phyloP scores from a whole-genome alignment of 2,329 filamentous ascomycete species.

The Exophiala alcalophila region DNA sequence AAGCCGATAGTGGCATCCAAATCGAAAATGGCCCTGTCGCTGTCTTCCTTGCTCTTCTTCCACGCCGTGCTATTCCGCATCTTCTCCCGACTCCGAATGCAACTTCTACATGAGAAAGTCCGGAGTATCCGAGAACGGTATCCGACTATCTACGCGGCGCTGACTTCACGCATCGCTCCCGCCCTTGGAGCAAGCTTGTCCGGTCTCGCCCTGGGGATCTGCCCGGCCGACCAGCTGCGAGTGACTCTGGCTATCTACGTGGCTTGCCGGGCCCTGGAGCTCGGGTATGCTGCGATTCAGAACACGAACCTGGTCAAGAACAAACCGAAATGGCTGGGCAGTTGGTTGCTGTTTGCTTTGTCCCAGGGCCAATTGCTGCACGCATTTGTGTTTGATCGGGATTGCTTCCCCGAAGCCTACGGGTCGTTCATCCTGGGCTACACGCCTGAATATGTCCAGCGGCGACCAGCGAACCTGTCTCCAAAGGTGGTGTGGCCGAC shows the following conservation, averaged over 20 bases:
- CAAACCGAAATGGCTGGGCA: slow-evolving; percentile 78
- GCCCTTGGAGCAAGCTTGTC: slow-evolving; percentile 87
- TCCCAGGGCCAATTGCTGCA: slow-evolving; percentile 74
- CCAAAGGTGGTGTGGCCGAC: slow-evolving; percentile 68
- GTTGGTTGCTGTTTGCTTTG: slow-evolving; percentile 76
- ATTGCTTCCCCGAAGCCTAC: slow-evolving; percentile 65
- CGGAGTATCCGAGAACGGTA: slow-evolving; percentile 79
- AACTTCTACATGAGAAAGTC: slow-evolving; percentile 76
- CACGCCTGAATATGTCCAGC: slow-evolving; percentile 75
- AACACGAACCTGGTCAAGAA: slow-evolving; percentile 65
- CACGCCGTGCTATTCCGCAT: slow-evolving; percentile 90
- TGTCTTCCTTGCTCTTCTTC: slow-evolving; percentile 81
- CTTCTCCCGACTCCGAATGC: slow-evolving; percentile 72
- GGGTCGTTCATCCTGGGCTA: slow-evolving; percentile 65
- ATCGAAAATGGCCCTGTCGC: slow-evolving; percentile 73
- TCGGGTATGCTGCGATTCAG: slow-evolving; percentile 79
- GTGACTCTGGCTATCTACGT: slow-evolving; percentile 79
- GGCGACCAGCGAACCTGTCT: slow-evolving; percentile 67
- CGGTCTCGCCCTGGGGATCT: slow-evolving; percentile 76
- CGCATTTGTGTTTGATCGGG: slow-evolving; percentile 72
- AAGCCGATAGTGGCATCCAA: slow-evolving; percentile 54
- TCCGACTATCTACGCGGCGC: slow-evolving; percentile 66
- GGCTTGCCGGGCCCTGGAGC: slow-evolving; percentile 78
- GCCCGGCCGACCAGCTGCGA: slow-evolving; percentile 67
- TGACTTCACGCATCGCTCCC: slow-evolving; percentile 81